Evolutionary conservation across 495 filamentous ascomycete species (phyloP).

Genomic region (Lasiosphaeriaceae sp.): DNA sequence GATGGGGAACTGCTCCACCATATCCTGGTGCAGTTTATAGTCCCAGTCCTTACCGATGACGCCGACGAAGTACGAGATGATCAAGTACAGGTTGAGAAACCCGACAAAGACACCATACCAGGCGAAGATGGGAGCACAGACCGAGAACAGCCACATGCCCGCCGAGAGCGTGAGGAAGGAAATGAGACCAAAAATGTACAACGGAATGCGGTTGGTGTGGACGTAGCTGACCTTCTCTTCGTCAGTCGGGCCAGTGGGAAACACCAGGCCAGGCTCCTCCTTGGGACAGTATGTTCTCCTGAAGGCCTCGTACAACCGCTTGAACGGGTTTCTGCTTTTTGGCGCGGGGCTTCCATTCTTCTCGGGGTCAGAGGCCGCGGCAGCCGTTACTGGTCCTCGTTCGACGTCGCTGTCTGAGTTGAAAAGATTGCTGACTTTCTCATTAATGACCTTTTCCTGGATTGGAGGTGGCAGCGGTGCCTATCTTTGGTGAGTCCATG

Average conservation of each 20-base stretch:
- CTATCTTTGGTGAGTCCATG: background rate
- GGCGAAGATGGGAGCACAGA: conserved; percentile 26
- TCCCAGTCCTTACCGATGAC: conserved; percentile 30
- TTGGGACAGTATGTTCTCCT: conserved; percentile 26
- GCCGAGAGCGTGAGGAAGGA: conserved; percentile 29
- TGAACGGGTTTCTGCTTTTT: conserved; percentile 2
- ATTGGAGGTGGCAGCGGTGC: conserved; percentile 9
- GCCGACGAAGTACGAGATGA: conserved; percentile 32
- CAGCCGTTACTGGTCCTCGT: conserved; percentile 1
- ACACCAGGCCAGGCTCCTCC: conserved; percentile 24
- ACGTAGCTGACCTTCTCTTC: conserved; percentile 28
- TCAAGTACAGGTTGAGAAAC: conserved; percentile 33
- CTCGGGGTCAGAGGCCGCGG: conserved; percentile 5
- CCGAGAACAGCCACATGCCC: conserved; percentile 32
- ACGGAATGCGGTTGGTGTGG: conserved; percentile 28
- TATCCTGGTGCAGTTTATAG: conserved; percentile 16
- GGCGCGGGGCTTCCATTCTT: background rate
- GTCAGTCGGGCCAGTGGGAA: conserved; percentile 27
- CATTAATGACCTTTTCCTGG: conserved; percentile 15
- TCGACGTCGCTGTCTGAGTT: conserved; percentile 12
- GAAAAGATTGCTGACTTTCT: conserved; percentile 10
- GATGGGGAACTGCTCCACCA: conserved; percentile 22
- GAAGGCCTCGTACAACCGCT: conserved; percentile 16
- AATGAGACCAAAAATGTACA: conserved; percentile 30
- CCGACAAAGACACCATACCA: conserved; percentile 33